These are phyloP conservation scores for Fonsecaea pugnacius DNA, from an alignment of 2,329 filamentous ascomycete genomes.

Conservation along the genomic window DNA sequence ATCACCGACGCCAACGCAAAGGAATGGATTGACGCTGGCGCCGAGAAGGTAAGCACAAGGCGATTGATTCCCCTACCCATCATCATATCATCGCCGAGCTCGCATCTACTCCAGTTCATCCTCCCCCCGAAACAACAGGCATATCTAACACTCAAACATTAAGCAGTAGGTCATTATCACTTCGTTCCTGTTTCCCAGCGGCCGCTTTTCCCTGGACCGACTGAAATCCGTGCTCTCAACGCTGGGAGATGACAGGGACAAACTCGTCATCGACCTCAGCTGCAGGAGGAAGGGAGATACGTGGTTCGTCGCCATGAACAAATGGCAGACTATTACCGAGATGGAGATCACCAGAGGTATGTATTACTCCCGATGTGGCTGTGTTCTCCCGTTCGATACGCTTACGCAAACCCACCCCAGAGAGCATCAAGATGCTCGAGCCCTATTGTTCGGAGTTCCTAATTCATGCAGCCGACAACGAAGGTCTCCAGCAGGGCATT, in stretches of 20 bases:
- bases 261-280: conserved; percentile 92
- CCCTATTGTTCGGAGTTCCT: conserved; percentile 96
- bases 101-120: background rate
- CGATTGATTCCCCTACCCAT: conserved; percentile 24
- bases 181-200: conserved; percentile 87
- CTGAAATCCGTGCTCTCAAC: conserved; percentile 74
- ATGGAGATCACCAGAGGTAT: conserved; percentile 88
- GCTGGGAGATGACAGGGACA: conserved; percentile 73
- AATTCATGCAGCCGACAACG: conserved; percentile 95
- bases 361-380: conserved; percentile 22
- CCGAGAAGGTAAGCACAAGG: conserved; percentile 72
- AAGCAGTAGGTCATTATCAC: conserved; percentile 86
- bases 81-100: background rate
- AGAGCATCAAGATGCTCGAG: conserved; percentile 77
- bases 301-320: conserved; percentile 99
- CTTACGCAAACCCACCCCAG: conserved; percentile 51
- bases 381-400: background rate
- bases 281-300: conserved; percentile 75
- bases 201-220: conserved; percentile 76
- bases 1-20: conserved; percentile 83
- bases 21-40: conserved; percentile 84
- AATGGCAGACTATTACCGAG: conserved; percentile 97
- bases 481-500: conserved; percentile 88
- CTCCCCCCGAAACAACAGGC: background rate
- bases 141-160: background rate